These are phyloP conservation scores for Corynascus novoguineensis DNA, from an alignment of 495 filamentous ascomycete genomes.

Conservation along the genomic window DNA sequence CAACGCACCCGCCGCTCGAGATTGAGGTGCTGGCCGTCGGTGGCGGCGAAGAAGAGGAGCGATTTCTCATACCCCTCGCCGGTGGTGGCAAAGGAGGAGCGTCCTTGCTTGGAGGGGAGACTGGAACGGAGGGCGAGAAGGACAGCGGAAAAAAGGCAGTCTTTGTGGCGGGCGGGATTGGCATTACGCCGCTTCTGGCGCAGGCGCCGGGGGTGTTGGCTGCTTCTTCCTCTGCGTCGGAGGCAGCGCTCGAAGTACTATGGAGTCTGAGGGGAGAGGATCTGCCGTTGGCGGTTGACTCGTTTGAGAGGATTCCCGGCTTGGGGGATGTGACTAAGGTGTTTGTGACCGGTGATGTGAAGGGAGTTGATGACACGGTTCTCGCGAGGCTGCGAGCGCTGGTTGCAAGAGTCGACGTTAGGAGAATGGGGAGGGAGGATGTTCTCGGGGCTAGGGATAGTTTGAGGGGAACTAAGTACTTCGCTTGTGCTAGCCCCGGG, in stretches of 20 bases:
- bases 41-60: constrained; percentile 56
- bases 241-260: constrained; percentile 45
- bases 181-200: constrained; percentile 70
- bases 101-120: no score
- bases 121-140: no score
- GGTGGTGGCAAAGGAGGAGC: not conserved
- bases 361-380: constrained; percentile 20
- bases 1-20: constrained; percentile 45
- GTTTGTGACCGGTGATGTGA: constrained; percentile 50
- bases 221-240: constrained; percentile 34
- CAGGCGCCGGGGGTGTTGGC: constrained; percentile 41
- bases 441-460: constrained; percentile 38
- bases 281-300: constrained; percentile 55
- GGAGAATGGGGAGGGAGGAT: constrained; percentile 54
- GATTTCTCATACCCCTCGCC: constrained; percentile 27
- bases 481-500: constrained; percentile 56
- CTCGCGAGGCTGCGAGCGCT: constrained; percentile 26
- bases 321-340: constrained; percentile 50
- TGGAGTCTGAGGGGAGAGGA: constrained; percentile 63
- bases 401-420: constrained; percentile 41
- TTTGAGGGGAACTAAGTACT: constrained; percentile 49
- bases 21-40: constrained; percentile 67
- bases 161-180: constrained; percentile 73
- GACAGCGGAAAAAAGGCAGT: constrained; percentile 25
- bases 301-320: constrained; percentile 46